Percentiles rank a stretch among this genome's conserved stretches.
phyloP scores from a whole-genome alignment of 208 protist species.

The Acanthamoeba lenticulata region DNA sequence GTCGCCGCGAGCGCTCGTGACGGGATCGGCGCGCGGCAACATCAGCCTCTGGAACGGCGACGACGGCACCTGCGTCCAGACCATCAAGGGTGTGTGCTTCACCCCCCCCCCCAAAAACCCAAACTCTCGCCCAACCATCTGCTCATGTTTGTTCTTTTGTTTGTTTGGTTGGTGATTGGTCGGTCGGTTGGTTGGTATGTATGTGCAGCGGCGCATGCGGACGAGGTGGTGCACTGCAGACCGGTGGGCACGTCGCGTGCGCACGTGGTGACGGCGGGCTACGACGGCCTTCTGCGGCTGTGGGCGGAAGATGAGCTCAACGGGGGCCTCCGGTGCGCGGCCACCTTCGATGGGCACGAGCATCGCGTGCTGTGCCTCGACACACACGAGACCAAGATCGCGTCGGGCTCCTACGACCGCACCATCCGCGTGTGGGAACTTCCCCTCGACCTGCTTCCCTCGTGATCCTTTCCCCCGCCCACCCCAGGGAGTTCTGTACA shows the following conservation, averaged over 20 bases:
- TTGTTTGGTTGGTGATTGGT: background rate
- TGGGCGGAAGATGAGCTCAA: background rate
- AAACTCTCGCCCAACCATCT: background rate
- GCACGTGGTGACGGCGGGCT: background rate
- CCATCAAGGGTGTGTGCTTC: background rate
- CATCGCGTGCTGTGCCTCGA: conserved; percentile 22
- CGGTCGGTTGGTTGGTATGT: background rate
- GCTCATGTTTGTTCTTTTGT: too few species aligned
- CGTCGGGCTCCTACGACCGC: conserved; percentile 10
- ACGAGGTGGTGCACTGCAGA: conserved; percentile 7
- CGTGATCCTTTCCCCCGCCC: background rate
- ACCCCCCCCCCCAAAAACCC: background rate
- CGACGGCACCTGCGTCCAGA: conserved; percentile 29
- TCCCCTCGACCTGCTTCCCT: background rate
- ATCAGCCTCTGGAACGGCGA: conserved; percentile 20
- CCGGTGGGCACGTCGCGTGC: background rate
- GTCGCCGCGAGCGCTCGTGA: background rate
- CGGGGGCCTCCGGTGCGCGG: background rate
- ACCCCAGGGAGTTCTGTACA: too few species aligned
- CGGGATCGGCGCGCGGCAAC: conserved; percentile 14
- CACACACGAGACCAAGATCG: background rate
- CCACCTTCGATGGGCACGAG: background rate
- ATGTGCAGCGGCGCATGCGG: background rate
- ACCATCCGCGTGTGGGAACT: conserved; percentile 9
- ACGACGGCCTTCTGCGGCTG: conserved; percentile 13